Base-by-base conservation (phyloP, 352 stramenopile genomes). In the Globisporangium ultimum region DNA sequence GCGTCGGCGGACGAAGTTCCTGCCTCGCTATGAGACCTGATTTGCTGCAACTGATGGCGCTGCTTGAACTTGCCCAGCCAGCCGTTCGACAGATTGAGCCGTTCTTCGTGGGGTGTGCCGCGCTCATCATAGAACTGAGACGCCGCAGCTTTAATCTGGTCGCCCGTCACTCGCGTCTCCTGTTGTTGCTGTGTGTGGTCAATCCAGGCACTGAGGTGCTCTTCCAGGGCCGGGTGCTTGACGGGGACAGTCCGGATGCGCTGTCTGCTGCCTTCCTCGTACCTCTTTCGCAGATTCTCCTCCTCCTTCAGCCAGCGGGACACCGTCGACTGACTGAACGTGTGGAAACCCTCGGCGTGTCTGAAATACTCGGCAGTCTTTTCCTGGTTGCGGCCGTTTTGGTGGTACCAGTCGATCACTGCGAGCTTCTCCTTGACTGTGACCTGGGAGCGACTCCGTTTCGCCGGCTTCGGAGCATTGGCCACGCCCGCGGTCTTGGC, bases 21-120 rank as follows among this genome's bases (percentile, higher is more conserved):
- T 32, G 24, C 24, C 24, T 32, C 24, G 24, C 24, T 32, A 5
- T 32, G 5, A 5, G 24, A 32, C 24, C 24, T 32, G 24, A 32
- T 5, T 5, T 32, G 24, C 24, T 5, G 24, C 24, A 32, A 5
- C 24, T 32, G 24, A 5, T 60, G 55, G 20, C 55, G 34, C 4
- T 52, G 20, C 41, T 68, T 66, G 41, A 71, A 46, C 40, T 46
- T 55, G 43, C 55, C 45, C 28, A 71, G 24, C 60, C 60, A 71
- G 15, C 64, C 64, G 45, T 66, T 71, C 22, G 64, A 71, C 32
- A 68, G 60, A 34, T 67, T 55, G 17, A 68, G 42, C 48, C 64
- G 60, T 20, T 71, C 42, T 10, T 53, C 21, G 11, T 56, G 21
- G 0, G 64, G 55, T 10, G 57, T 64, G 11, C 32, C 14, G 21